Percentiles rank a stretch among this genome's conserved stretches.
phyloP scores from a whole-genome alignment of 192 early-diverging fungal genomes.

The Coemansia sp. region DNA sequence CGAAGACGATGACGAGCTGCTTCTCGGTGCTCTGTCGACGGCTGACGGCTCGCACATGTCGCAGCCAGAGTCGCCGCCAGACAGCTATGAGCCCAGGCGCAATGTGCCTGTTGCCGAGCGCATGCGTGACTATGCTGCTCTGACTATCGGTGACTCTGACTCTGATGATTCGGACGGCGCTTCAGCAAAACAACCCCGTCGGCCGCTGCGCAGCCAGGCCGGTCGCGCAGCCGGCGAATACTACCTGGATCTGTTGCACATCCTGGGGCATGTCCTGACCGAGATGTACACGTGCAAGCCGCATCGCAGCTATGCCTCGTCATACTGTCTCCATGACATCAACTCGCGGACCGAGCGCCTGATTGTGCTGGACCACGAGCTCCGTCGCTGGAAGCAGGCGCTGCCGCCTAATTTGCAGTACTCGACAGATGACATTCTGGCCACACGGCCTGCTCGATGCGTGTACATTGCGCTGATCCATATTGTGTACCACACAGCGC shows the following conservation, averaged over 20 bases:
- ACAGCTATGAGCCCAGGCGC: constrained; percentile 3
- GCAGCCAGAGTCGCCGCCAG: constrained; percentile 1
- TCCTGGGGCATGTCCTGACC: constrained; percentile 43
- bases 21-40: constrained; percentile 18
- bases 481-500: constrained; percentile 51
- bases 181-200: background rate
- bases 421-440: constrained; percentile 38
- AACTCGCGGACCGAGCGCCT: constrained; percentile 44
- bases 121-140: constrained; percentile 41
- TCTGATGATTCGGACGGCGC: constrained; percentile 26
- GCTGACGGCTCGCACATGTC: background rate
- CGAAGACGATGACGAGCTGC: constrained; percentile 41
- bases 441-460: constrained; percentile 34
- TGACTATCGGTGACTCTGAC: constrained; percentile 36
- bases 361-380: constrained; percentile 46
- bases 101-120: constrained; percentile 39
- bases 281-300: constrained; percentile 58
- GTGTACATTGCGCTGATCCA: constrained; percentile 51
- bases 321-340: constrained; percentile 39
- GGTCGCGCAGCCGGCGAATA: constrained; percentile 36
- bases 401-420: constrained; percentile 49
- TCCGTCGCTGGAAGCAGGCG: constrained; percentile 47
- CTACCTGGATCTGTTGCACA: constrained; percentile 47
- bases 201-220: constrained; percentile 8
- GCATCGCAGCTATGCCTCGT: constrained; percentile 23